Conservation (phyloP, 1,139 yeast species). For the Suhomyces wounanorum region DNA sequence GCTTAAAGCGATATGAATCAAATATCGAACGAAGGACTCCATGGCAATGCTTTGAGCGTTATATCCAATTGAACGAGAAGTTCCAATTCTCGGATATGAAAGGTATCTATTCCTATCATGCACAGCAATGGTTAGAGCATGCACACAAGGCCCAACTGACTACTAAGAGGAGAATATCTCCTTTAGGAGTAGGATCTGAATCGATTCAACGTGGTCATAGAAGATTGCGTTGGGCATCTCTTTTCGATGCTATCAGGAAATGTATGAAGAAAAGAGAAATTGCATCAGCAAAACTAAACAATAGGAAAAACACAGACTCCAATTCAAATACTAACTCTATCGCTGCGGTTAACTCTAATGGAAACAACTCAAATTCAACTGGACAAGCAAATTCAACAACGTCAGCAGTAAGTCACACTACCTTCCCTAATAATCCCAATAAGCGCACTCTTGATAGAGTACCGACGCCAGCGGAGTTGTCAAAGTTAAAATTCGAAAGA, state of each 20-base stretch:
- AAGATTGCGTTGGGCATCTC: slow-evolving; percentile 89
- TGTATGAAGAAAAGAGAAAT: slow-evolving; percentile 84
- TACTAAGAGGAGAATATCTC: slow-evolving; percentile 84
- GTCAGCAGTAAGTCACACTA: neutral
- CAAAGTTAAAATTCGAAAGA: slow-evolving; percentile 78
- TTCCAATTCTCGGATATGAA: slow-evolving; percentile 85
- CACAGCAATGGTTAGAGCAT: slow-evolving; percentile 90
- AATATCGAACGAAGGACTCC: slow-evolving; percentile 94
- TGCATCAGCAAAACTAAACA: slow-evolving; percentile 38
- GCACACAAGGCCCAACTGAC: slow-evolving; percentile 88
- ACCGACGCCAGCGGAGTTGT: slow-evolving; percentile 83
- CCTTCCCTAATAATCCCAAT: neutral
- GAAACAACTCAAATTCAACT: slow-evolving; percentile 8
- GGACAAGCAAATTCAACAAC: slow-evolving; percentile 1
- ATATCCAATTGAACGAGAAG: slow-evolving; percentile 87
- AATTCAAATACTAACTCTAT: slow-evolving; percentile 26
- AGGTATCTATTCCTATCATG: slow-evolving; percentile 80
- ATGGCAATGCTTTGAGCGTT: slow-evolving; percentile 98
- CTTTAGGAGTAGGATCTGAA: slow-evolving; percentile 88
- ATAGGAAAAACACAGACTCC: slow-evolving; percentile 38
- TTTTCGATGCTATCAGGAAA: slow-evolving; percentile 94
- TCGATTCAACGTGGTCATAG: slow-evolving; percentile 92
- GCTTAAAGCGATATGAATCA: slow-evolving; percentile 66
- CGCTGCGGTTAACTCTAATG: slow-evolving; percentile 2
- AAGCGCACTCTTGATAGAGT: slow-evolving; percentile 36